Base-by-base conservation (phyloP, 768 basidiomycete genomes). In the Collybia sordida region DNA sequence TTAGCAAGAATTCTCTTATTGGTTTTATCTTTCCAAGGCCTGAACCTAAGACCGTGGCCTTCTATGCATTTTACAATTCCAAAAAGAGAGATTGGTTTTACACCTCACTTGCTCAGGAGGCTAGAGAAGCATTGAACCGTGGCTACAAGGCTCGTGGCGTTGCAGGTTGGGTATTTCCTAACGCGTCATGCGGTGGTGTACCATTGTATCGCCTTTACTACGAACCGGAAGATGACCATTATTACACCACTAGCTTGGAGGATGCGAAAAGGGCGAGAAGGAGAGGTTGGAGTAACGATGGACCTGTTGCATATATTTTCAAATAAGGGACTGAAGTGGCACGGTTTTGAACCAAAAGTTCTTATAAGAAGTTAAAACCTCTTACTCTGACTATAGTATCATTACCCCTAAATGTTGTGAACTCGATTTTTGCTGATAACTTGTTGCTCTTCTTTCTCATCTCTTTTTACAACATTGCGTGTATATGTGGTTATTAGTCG, bases 191-290 rank as follows among this genome's bases (percentile, higher is more conserved):
- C 28, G 27, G 45, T 3, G 17, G 45, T n/a, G 39, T 38, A 12
- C 52, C 56, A 8, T 41, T 57, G 21, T 54, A 51, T 35, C 52
- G 56, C 19, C 34, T 47, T 35, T 57, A 38, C 45, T 27, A 38
- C 35, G 24, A 15, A 6, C 35, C 19, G 9, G 45, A 28, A 3
- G 23, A 5, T 17, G 38, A 51, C 18, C 52, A 57, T 37, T 57
- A 51, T 37, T 54, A 44, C 46, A 57, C 56, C 19, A 51, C 56
- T 27, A 47, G 37, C 41, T 24, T 19, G 24, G 19, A 12, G 11
- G 52, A 57, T 40, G 31, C 18, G 25, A 27, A 43, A 18, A 48
- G 47, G 24, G 55, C 55, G 12, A 37, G 40, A 21, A 39, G 21
- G 17, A 31, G 39, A 18, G 55, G 52, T 3, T 57, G 47, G 25